A percentile compares a stretch with the other conserved stretches of the same genome.
Conservation (phyloP, 2,329 filamentous ascomycete species). For the Colletotrichum falcatum region DNA sequence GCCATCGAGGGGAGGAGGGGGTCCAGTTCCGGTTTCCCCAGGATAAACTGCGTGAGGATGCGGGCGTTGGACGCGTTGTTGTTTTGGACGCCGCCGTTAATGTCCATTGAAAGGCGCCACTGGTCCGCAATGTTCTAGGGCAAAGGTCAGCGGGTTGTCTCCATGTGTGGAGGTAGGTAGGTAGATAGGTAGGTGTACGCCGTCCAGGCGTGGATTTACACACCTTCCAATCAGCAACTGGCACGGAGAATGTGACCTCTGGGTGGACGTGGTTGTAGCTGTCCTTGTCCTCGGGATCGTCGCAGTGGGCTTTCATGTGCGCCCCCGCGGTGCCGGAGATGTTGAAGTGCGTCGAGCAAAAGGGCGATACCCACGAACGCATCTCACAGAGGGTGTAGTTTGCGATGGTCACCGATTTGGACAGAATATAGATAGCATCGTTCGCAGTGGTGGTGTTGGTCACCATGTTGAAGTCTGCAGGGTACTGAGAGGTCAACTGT, state of each 20-base stretch:
- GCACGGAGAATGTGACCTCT: slow-evolving; percentile 48
- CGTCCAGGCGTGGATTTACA: slow-evolving; percentile 16
- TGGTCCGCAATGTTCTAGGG: slow-evolving; percentile 59
- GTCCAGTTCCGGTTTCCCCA: slow-evolving; percentile 56
- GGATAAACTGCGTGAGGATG: slow-evolving; percentile 67
- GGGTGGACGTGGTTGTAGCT: slow-evolving; percentile 63
- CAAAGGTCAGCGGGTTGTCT: not conserved
- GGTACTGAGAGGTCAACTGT: slow-evolving; percentile 54
- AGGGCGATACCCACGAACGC: slow-evolving; percentile 70
- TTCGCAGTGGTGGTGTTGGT: slow-evolving; percentile 62
- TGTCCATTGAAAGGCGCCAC: slow-evolving; percentile 67
- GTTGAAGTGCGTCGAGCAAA: slow-evolving; percentile 74
- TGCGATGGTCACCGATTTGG: slow-evolving; percentile 54
- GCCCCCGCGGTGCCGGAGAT: slow-evolving; percentile 69
- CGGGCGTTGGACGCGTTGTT: slow-evolving; percentile 70
- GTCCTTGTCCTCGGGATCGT: slow-evolving; percentile 64
- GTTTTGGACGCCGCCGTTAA: slow-evolving; percentile 67
- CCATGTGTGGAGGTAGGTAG: too few species aligned
- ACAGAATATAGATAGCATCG: slow-evolving; percentile 75
- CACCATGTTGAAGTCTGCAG: slow-evolving; percentile 74
- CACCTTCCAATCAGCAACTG: slow-evolving; percentile 63
- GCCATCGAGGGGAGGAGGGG: slow-evolving; percentile 73
- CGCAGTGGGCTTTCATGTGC: slow-evolving; percentile 70
- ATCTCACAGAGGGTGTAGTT: slow-evolving; percentile 78
- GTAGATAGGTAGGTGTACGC: not conserved